Base-by-base conservation (phyloP, 2,329 filamentous ascomycete genomes). In the Rutstroemia sp. region DNA sequence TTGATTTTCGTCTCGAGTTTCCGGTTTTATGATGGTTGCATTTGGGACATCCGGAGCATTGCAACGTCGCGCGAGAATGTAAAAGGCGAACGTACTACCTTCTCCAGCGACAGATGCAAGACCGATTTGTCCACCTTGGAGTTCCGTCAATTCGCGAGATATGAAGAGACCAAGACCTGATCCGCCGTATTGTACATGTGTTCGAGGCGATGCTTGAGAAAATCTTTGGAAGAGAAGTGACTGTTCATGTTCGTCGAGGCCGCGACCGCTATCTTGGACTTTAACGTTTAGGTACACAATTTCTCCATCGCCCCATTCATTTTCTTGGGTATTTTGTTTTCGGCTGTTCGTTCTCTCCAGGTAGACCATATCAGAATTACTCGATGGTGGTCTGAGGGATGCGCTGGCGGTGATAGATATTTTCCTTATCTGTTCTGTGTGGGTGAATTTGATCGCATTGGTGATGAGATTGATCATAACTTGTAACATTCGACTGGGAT, bases 381-480 rank as follows among this genome's bases (percentile, higher is more conserved):
- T 34, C 59, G 39, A 49, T n/a, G 62, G 60, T 14, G 52, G 46
- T 25, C 58, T 56, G 3, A 55, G 47, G 7, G 58, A 58, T n/a
- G 61, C 58, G 52, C 58, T 57, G 34, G 64, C 27, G 12, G 69
- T 71, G 2, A 82, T 73, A 1, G 71, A 72, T 37, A 83, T 77
- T 44, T 81, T 80, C 7, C 83, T 79, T 12, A 75, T 79, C 16
- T 77, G 75, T 18, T 85, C 81, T 0, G 77, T 77, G 38, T 83
- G 83, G 1, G 89, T 92, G 66, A 92, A 92, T 65, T 92, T 92
- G 69, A 92, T 85, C 0, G 88, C 87, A 65, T 92, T 92, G 7
- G 87, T 89, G 8, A 88, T 80, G 1, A 92, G 77, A 64, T 92
- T 92, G 68, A 92, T 90, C 3, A 92, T 75, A 0, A 92, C 86